A percentile compares a stretch with the other conserved stretches of the same genome.
These are phyloP conservation scores for Canariomyces notabilis DNA, from an alignment of 2,329 filamentous ascomycete species.

Conservation along the genomic window DNA sequence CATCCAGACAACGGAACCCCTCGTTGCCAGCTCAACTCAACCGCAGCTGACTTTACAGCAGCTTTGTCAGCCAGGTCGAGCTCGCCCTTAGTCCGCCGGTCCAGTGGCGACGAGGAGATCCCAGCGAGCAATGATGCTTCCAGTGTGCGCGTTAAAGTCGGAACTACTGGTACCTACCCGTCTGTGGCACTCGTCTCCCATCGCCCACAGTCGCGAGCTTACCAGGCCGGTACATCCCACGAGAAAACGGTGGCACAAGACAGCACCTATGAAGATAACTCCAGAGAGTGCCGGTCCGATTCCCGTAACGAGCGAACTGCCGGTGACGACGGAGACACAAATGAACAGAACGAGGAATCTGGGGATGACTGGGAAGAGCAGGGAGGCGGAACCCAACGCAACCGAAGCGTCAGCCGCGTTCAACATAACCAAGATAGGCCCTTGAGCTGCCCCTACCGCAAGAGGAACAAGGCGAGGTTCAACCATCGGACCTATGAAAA, in stretches of 20 bases:
- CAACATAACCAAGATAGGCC: not conserved
- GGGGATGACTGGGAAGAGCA: not conserved
- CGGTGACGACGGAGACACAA: not conserved
- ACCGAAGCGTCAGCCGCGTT: not conserved
- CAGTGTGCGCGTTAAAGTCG: not conserved
- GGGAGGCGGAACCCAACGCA: not conserved
- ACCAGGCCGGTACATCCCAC: not conserved
- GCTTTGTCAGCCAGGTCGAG: not conserved
- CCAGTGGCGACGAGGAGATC: not conserved
- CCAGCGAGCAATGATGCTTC: not conserved
- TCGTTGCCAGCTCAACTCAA: not conserved
- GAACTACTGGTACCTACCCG: not conserved
- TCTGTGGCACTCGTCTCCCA: not conserved
- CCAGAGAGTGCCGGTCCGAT: not conserved
- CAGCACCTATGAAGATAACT: not conserved
- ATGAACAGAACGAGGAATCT: not conserved
- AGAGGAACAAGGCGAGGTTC: slow-evolving; percentile 1
- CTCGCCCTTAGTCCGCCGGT: not conserved
- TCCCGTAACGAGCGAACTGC: not conserved
- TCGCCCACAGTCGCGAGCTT: not conserved
- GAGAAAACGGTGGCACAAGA: not conserved
- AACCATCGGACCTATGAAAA: not conserved
- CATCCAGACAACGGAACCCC: not conserved
- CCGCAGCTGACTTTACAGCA: not conserved
- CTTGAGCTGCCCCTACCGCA: slow-evolving; percentile 6